phyloP scores from a whole-genome alignment of 495 filamentous ascomycete genomes.

The Daldinia decipiens region DNA sequence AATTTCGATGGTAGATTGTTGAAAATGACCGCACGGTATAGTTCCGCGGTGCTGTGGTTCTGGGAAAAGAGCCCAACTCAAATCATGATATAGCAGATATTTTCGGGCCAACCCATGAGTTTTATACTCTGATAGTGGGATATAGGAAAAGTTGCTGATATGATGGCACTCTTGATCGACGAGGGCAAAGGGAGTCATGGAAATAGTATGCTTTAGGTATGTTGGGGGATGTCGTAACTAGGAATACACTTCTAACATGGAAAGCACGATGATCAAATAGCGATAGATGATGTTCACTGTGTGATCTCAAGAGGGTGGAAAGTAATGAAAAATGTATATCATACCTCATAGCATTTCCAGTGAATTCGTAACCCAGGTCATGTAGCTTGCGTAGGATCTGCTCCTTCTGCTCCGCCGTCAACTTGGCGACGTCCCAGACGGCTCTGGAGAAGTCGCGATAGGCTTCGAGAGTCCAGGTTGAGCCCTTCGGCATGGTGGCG shows the following conservation, averaged over 20 bases:
- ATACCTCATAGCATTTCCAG: conserved; percentile 17
- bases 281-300: neutral
- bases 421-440: conserved; percentile 8
- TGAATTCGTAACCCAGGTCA: neutral
- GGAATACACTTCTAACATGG: neutral
- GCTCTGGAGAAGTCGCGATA: conserved; percentile 14
- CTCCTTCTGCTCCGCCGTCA: neutral
- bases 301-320: neutral
- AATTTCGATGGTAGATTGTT: too few species aligned
- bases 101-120: neutral
- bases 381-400: neutral
- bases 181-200: neutral
- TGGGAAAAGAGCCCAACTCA: neutral
- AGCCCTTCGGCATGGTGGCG: neutral
- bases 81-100: neutral
- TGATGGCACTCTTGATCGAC: neutral
- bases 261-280: neutral
- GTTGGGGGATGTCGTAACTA: neutral
- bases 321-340: neutral
- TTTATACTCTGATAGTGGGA: neutral
- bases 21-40: neutral
- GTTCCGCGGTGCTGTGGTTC: neutral
- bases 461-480: neutral
- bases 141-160: neutral
- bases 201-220: neutral